Base-by-base conservation (phyloP, 2,329 filamentous ascomycete species). In the Myriangium duriaei region DNA sequence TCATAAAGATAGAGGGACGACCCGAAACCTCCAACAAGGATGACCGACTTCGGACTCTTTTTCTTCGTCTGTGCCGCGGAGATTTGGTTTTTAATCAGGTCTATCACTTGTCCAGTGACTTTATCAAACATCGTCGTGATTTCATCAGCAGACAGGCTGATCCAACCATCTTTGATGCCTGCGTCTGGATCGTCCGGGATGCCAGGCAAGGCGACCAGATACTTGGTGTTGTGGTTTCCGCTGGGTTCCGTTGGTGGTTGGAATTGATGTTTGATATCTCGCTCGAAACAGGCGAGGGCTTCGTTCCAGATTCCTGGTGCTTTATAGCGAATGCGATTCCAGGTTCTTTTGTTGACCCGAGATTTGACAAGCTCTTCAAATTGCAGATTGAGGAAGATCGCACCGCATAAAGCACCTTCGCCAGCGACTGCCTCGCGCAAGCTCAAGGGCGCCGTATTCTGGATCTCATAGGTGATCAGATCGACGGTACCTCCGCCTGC, bases 261-360 rank as follows among this genome's bases (percentile, higher is more conserved):
- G 53, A 87, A 88, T 51, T 85, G 86, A 11, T 82, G 71, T 60
- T 88, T 88, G 11, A 88, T 81, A 53, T 84, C 86, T 52, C 87
- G 81, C 50, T 88, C 82, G 56, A 85, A 88, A 52, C 85, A 86
- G 39, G 75, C 72, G 35, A 87, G 63, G 2, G 77, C 82, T 62
- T 66, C 66, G 39, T 62, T 81, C 80, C 81, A 87, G 1, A 78
- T 83, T 58, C 82, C 85, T 3, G 71, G 72, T 57, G 85, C 85
- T 59, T 81, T 82, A 37, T 72, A 57, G 53, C 81, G 81, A 78
- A 88, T 85, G 58, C 77, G 73, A 18, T 79, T 73, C 51, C 85
- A 85, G 12, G 39, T 26, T 35, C 30, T 39, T 2, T 24, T 6
- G 26, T 12, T 29, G 7, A 38, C 19, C 14, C 18, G 28, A 5